Base-by-base conservation (phyloP, 257 asterid genomes). In the Schizonepeta tenuifolia region DNA sequence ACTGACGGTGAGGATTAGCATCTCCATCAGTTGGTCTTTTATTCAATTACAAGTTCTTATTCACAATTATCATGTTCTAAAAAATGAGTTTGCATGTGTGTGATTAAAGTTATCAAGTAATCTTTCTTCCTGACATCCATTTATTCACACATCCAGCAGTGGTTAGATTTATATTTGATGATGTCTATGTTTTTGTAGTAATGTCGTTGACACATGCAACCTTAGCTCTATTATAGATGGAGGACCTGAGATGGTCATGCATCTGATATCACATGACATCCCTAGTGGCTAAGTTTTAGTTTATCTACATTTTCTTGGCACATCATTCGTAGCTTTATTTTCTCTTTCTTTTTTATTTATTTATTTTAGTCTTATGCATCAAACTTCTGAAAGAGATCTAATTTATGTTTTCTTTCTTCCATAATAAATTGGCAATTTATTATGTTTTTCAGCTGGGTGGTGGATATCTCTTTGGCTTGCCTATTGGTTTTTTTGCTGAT, bases 401-500 rank as follows among this genome's bases (percentile, higher is more conserved):
- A 20, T 24, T 7, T 69, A 47, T 61, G 77, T 36, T 69, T 9
- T 31, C 51, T 36, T 18, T 69, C 64, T 33, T 51, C 41, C 41
- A n/a, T 17, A 68, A n/a, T n/a, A n/a, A n/a, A n/a, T n/a, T n/a
- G n/a, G n/a, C n/a, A n/a, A n/a, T n/a, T n/a, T 77, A 74, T 73
- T 41, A 55, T 64, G 65, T 49, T 73, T 79, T 83, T 73, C 92
- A 95, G 99, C 89, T 95, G 51, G 99, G 99, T 61, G 99, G 99
- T 79, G 98, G 99, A 65, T 95, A 95, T 79, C 97, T 95, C 61
- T 95, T 95, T 75, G 99, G 99, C 57, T 87, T 95, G 86, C 99
- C 99, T 51, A 83, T 95, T 60, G 99, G 99, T 59, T 90, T 95
- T 78, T 69, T 92, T 60, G 98, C 99, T 58, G 98, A 95, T 86